These are phyloP conservation scores for Multifurca ochricompacta DNA, from an alignment of 768 basidiomycete genomes.

Conservation along the genomic window DNA sequence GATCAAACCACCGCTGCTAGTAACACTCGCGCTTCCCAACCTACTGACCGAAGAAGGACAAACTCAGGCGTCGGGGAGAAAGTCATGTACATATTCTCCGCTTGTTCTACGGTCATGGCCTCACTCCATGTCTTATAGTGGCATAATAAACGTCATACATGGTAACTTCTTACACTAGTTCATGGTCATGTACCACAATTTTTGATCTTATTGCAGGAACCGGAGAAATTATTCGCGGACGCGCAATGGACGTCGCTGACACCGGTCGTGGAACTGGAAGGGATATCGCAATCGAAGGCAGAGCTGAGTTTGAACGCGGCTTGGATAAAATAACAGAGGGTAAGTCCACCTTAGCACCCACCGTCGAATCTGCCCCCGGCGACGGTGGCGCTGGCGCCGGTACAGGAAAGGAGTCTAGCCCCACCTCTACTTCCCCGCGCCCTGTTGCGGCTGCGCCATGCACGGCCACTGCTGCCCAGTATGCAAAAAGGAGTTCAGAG, in stretches of 20 bases:
- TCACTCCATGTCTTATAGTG: background rate
- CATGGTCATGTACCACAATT: background rate
- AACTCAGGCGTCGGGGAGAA: background rate
- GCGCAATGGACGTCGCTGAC: background rate
- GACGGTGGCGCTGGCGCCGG: background rate
- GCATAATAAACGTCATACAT: background rate
- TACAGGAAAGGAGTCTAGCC: background rate
- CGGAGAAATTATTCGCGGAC: conserved; percentile 3
- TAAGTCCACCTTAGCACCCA: background rate
- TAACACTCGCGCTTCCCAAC: background rate
- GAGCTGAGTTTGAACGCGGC: background rate
- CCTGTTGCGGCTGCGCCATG: background rate
- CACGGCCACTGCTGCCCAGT: background rate
- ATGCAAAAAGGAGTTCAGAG: background rate
- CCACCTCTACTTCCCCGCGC: background rate
- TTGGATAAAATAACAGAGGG: conserved; percentile 1
- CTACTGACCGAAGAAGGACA: background rate
- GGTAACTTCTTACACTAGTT: background rate
- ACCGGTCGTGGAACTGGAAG: background rate
- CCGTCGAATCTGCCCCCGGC: background rate
- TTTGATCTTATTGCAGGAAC: background rate
- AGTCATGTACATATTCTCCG: background rate
- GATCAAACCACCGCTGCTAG: background rate
- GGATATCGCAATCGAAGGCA: background rate
- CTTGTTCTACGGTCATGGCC: background rate